These are phyloP conservation scores for Nyssa sinensis DNA, from an alignment of 148 eudicot genomes.

Conservation along the genomic window DNA sequence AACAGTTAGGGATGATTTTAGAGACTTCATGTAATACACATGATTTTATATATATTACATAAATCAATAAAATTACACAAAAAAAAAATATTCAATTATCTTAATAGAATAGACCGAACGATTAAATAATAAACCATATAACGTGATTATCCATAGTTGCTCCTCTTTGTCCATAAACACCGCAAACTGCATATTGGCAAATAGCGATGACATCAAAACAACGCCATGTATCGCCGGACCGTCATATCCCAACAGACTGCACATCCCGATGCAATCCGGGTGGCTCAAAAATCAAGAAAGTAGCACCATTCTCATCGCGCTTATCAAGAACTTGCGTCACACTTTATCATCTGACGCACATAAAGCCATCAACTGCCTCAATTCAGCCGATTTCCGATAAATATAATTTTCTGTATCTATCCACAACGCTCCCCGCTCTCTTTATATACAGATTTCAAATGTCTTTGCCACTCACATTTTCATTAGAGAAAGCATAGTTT, in stretches of 20 bases:
- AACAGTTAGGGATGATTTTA: too few relatives aligned
- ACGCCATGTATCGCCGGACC: neutral
- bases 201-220: neutral
- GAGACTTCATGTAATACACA: too few relatives aligned
- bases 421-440: neutral
- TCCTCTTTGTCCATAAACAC: too few relatives aligned
- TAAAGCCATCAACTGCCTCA: neutral
- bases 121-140: too few relatives aligned
- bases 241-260: neutral
- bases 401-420: neutral
- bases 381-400: neutral
- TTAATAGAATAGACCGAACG: too few relatives aligned
- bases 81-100: too few relatives aligned
- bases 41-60: too few relatives aligned
- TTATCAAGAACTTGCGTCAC: constrained; percentile 8
- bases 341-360: constrained; percentile 23
- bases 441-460: neutral
- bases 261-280: constrained; percentile 4
- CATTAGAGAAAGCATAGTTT: neutral
- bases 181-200: too few relatives aligned
- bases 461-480: neutral
- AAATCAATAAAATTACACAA: too few relatives aligned
- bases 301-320: constrained; percentile 9
- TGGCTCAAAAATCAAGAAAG: constrained; percentile 5
- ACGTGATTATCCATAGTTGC: too few relatives aligned